These are phyloP conservation scores for Penicillium sp. DNA, from an alignment of 2,329 filamentous ascomycete species.

Conservation along the genomic window DNA sequence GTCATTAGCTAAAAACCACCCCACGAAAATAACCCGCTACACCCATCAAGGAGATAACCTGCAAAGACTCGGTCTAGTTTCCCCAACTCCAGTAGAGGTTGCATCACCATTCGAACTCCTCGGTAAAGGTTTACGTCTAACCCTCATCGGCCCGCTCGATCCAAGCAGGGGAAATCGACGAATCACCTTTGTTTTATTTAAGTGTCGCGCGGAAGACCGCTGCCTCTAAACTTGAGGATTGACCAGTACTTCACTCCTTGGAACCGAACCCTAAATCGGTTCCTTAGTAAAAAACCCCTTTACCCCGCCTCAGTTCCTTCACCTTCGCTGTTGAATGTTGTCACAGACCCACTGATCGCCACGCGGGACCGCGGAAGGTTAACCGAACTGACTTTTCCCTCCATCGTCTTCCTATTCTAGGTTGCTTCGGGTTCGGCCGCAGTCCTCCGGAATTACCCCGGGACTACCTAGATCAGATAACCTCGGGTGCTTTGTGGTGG, in stretches of 20 bases:
- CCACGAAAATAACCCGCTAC: not conserved
- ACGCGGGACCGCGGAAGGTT: conserved; percentile 7
- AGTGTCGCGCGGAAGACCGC: too few species aligned
- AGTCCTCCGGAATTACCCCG: not conserved
- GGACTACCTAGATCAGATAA: not conserved
- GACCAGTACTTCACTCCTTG: too few species aligned
- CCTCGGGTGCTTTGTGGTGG: not conserved
- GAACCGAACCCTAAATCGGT: not conserved
- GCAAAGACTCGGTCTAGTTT: conserved; percentile 17
- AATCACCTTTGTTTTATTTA: not conserved
- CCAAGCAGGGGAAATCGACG: not conserved
- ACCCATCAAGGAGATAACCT: conserved; percentile 2
- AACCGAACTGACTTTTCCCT: conserved; percentile 7
- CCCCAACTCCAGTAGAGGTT: conserved; percentile 7
- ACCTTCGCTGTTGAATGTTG: not conserved
- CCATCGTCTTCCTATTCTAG: not conserved
- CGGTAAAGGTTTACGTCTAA: not conserved
- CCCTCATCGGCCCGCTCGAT: not conserved
- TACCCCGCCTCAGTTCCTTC: not conserved
- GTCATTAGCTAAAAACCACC: too few species aligned
- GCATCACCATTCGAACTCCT: conserved; percentile 6
- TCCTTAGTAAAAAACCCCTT: not conserved
- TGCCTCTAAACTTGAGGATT: too few species aligned
- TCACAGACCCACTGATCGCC: conserved; percentile 8
- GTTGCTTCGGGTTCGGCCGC: not conserved